phyloP scores from a whole-genome alignment of 2,329 filamentous ascomycete species.

The Plectosphaerella plurivora region DNA sequence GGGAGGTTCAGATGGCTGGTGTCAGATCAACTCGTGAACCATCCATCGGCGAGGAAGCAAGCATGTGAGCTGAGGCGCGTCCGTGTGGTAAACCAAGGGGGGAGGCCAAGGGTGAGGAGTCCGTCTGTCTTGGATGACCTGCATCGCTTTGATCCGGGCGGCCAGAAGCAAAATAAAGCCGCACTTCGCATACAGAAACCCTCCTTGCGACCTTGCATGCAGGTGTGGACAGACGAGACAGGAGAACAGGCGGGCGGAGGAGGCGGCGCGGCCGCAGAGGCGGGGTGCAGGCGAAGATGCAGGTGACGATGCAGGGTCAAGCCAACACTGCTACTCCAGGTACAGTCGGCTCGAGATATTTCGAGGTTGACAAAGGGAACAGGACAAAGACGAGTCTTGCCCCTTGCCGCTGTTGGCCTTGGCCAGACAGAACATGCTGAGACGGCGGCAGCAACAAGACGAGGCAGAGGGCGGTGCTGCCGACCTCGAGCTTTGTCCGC shows the following conservation, averaged over 20 bases:
- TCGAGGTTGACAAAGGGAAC: background rate
- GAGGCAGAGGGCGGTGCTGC: no score
- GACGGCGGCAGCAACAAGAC: no score
- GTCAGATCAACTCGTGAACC: no score
- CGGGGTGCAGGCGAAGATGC: background rate
- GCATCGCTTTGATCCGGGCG: background rate
- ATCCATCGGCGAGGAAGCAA: no score
- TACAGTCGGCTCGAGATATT: background rate
- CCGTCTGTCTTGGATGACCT: conserved; percentile 2
- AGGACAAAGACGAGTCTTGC: no score
- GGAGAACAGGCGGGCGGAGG: background rate
- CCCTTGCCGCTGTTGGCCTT: no score
- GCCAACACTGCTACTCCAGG: background rate
- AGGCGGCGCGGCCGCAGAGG: background rate
- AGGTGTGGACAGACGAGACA: background rate
- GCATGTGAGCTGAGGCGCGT: background rate
- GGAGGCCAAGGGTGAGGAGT: background rate
- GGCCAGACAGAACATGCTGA: no score
- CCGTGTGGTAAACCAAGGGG: background rate
- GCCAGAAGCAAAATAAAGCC: background rate
- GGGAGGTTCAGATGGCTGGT: no score
- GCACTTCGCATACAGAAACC: background rate
- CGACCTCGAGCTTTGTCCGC: no score
- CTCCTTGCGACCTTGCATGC: background rate
- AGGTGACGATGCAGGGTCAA: background rate